Base-by-base conservation (phyloP, 2,329 filamentous ascomycete genomes). In the Neurospora sp. region DNA sequence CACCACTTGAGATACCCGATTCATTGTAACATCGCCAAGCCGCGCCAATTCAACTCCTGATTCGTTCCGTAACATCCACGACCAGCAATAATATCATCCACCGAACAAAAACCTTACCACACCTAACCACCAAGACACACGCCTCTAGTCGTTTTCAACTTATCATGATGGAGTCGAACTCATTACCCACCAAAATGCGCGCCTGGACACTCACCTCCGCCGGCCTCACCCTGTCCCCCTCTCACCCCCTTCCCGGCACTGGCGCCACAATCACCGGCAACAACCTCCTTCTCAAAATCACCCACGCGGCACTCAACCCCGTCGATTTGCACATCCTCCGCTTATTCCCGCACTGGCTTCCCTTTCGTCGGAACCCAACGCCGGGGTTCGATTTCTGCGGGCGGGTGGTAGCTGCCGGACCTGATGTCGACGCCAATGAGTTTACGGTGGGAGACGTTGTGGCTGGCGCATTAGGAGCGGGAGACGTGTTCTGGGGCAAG, bases 341-440 rank as follows among this genome's bases (percentile, higher is more conserved):
- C 23, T 62, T 73, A 8, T 71, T 81, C 23, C 77, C 76, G 0
- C 72, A 75, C 9, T 79, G 78, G 76, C 72, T 81, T 1, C 80
- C 79, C 2, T 80, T 80, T 68, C 76, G 78, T 1, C 75, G 75
- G 23, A 67, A 71, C 9, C 73, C 79, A 6, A 76, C 74, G 0
- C 76, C 78, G 0, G 79, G 76, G 1, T 73, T 81, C n/a, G 80
- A 81, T 69, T 81, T 82, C 66, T 75, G 73, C 36, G 80, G 80
- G 28, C 75, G 76, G 66, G 70, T 82, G 10, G 74, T 80, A 15
- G 74, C 75, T 15, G 13, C 76, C 17, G 79, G 78, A 0, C 75
- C 76, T 1, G 70, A 68, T 2, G 73, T 74, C 3, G 68, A 71
- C 0, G 17, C 69, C 0, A 67, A 28, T 3, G 67, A 70, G 2